These are phyloP conservation scores for Boechera divaricarpa DNA, from an alignment of 345 rosid genomes.

Conservation along the genomic window DNA sequence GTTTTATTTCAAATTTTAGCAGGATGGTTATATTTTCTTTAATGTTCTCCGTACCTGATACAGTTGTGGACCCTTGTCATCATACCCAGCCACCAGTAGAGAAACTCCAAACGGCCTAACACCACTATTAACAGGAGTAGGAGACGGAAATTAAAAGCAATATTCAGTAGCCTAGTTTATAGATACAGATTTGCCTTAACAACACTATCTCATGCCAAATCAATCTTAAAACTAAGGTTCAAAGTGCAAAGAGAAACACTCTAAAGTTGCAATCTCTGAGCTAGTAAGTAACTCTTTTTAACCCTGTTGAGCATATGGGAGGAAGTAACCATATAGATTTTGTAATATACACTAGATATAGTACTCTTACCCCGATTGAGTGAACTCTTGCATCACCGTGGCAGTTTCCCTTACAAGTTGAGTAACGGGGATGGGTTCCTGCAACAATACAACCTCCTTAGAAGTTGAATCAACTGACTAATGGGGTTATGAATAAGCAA, in stretches of 20 bases:
- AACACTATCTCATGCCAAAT: neutral
- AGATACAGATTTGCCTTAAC: neutral
- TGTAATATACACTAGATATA: neutral
- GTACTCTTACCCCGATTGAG: constrained; percentile 85
- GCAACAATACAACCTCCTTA: constrained; percentile 27
- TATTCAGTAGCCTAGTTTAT: constrained; percentile 19
- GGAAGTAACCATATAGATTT: neutral
- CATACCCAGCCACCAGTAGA: constrained; percentile 88
- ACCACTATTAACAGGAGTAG: constrained; percentile 53
- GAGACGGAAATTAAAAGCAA: neutral
- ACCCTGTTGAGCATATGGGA: neutral
- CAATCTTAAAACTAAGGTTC: neutral
- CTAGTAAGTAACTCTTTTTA: neutral
- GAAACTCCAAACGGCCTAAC: constrained; percentile 99
- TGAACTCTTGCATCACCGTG: constrained; percentile 98
- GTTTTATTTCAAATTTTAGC: neutral
- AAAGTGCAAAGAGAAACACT: neutral
- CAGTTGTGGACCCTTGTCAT: constrained; percentile 93
- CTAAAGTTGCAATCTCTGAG: constrained; percentile 12
- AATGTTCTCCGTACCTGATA: constrained; percentile 66
- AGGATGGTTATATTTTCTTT: neutral
- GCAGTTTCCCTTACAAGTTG: constrained; percentile 98
- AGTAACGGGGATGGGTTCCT: constrained; percentile 97
- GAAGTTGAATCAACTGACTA: neutral
- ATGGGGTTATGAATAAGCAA: neutral